Percentiles rank a stretch among this genome's conserved stretches.
phyloP scores from a whole-genome alignment of 2,329 filamentous ascomycete genomes.

The Aspergillus udagawae region DNA sequence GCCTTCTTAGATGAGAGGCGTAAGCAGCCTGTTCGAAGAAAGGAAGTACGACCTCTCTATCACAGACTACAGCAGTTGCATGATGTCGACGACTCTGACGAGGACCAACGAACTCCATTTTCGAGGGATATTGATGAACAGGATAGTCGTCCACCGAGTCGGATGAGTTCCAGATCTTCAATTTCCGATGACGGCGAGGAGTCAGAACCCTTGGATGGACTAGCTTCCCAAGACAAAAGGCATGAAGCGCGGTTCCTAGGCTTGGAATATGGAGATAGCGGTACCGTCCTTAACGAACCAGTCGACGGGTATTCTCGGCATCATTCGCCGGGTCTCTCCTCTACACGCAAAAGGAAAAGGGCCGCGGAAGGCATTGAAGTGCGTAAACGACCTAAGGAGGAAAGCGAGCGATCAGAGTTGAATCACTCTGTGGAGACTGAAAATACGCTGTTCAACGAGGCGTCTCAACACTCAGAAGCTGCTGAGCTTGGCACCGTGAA shows the following conservation, averaged over 20 bases:
- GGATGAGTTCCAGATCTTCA: conserved; percentile 53
- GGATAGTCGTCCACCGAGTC: conserved; percentile 76
- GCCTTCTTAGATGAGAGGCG: conserved; percentile 67
- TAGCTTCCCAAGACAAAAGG: conserved; percentile 19
- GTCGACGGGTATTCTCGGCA: conserved; percentile 22
- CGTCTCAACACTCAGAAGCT: background rate
- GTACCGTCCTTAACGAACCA: conserved; percentile 18
- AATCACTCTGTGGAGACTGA: conserved; percentile 52
- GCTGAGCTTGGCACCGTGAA: background rate
- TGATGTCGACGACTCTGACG: conserved; percentile 80
- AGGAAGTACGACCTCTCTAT: conserved; percentile 73
- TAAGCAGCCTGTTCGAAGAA: conserved; percentile 52
- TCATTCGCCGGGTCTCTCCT: conserved; percentile 49
- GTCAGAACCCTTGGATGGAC: conserved; percentile 14
- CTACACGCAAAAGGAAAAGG: conserved; percentile 67
- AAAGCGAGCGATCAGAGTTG: conserved; percentile 72
- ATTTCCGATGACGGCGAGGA: conserved; percentile 46
- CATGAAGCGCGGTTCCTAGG: conserved; percentile 10
- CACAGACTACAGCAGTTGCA: conserved; percentile 71
- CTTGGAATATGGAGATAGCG: conserved; percentile 13
- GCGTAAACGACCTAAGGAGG: conserved; percentile 78
- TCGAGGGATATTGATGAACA: conserved; percentile 78
- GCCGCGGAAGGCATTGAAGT: conserved; percentile 64
- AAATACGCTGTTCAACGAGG: conserved; percentile 37
- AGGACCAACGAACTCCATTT: conserved; percentile 66